These are phyloP conservation scores for Oemleria cerasiformis DNA, from an alignment of 306 rosid genomes.

Conservation along the genomic window DNA sequence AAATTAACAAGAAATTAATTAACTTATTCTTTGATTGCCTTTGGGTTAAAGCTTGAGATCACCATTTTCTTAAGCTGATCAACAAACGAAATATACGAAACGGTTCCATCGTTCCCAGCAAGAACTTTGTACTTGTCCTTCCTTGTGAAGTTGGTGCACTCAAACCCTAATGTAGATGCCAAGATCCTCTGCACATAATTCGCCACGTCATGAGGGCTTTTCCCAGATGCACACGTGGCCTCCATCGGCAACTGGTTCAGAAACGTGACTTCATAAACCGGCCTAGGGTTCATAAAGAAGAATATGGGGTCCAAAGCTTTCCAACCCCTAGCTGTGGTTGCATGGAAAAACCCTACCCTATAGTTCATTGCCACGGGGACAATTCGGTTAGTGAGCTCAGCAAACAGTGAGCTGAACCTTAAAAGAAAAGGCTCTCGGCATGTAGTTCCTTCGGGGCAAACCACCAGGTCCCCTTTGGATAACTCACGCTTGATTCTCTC, in stretches of 20 bases:
- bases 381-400: constrained; percentile 80
- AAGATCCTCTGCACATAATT: constrained; percentile 85
- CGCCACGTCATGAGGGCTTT: constrained; percentile 88
- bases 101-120: constrained; percentile 93
- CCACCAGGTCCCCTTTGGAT: constrained; percentile 67
- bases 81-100: constrained; percentile 37
- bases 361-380: constrained; percentile 98
- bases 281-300: constrained; percentile 96
- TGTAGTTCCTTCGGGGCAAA: constrained; percentile 96
- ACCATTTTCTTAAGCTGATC: constrained; percentile 48
- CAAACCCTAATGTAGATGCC: constrained; percentile 84
- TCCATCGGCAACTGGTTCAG: constrained; percentile 80
- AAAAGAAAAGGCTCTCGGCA: constrained; percentile 93
- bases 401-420: constrained; percentile 75
- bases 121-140: constrained; percentile 81
- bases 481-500: constrained; percentile 57
- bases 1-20: background rate
- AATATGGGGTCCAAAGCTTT: constrained; percentile 79
- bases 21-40: background rate
- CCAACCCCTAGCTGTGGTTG: constrained; percentile 92
- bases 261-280: constrained; percentile 86
- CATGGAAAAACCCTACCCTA: constrained; percentile 88
- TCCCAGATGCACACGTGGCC: constrained; percentile 84
- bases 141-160: constrained; percentile 84
- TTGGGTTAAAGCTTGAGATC: constrained; percentile 13